Conservation (phyloP, 305 asterid species). For the Solanum hybrid region DNA sequence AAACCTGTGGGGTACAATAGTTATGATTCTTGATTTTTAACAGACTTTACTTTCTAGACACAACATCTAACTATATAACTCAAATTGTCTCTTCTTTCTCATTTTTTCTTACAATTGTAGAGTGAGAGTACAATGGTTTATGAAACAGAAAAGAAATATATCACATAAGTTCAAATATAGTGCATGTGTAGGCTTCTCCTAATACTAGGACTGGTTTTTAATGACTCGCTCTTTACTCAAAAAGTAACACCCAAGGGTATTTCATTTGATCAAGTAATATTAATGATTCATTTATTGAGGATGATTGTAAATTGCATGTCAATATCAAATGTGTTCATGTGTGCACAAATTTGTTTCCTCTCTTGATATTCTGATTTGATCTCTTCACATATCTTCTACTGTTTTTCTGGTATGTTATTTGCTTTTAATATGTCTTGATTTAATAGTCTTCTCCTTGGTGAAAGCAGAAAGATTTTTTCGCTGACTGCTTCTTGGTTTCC, state of each 20-base stretch:
- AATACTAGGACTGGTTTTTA: not conserved
- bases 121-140: not conserved
- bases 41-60: not conserved
- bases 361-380: not conserved
- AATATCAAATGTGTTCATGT: too few species aligned
- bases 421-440: not conserved
- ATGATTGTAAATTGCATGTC: not conserved
- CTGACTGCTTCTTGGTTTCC: not conserved
- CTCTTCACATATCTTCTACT: not conserved
- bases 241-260: not conserved
- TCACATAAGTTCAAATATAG: not conserved
- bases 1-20: not conserved
- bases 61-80: not conserved
- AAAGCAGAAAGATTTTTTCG: too few species aligned
- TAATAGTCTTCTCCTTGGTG: not conserved
- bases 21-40: too few species aligned
- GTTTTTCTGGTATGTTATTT: not conserved
- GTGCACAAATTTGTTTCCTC: not conserved
- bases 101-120: not conserved
- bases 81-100: not conserved
- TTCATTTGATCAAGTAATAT: too few species aligned
- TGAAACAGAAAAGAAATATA: too few species aligned
- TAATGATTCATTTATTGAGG: too few species aligned
- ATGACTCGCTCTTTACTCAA: not conserved
- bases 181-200: not conserved